A percentile compares a stretch with the other conserved stretches of the same genome.
Evolutionary conservation across 1,139 yeast genomes (phyloP).

Genomic region (Diutina neorugosa): DNA sequence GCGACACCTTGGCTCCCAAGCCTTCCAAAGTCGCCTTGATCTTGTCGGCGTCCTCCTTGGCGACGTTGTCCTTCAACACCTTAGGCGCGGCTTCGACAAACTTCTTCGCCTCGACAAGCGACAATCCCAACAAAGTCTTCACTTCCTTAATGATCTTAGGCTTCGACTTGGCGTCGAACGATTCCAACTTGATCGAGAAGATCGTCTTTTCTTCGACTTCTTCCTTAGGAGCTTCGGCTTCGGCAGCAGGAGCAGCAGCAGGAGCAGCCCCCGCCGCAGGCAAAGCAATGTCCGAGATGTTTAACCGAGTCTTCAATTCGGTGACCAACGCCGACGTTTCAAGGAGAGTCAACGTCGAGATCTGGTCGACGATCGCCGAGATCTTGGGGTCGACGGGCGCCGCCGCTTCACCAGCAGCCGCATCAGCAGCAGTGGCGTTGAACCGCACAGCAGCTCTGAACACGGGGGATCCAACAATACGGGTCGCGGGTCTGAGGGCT

Average conservation of each 20-base stretch:
- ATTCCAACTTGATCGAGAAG: constrained; percentile 81
- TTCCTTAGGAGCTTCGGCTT: constrained; percentile 66
- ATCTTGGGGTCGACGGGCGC: constrained; percentile 74
- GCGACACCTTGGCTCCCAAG: constrained; percentile 81
- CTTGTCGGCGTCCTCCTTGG: constrained; percentile 86
- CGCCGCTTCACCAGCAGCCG: constrained; percentile 35
- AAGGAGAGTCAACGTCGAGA: constrained; percentile 74
- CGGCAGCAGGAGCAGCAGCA: constrained; percentile 54
- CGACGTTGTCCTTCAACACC: constrained; percentile 72
- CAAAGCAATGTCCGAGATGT: constrained; percentile 86
- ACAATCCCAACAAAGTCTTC: constrained; percentile 79
- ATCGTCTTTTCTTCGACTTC: constrained; percentile 88
- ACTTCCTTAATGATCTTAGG: constrained; percentile 98
- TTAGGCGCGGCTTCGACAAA: constrained; percentile 97
- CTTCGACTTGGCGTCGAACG: constrained; percentile 89
- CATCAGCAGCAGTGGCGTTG: constrained; percentile 24
- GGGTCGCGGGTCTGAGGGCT: constrained; percentile 3
- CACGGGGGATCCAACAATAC: not conserved
- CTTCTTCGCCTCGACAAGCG: constrained; percentile 93
- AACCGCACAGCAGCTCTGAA: constrained; percentile 26
- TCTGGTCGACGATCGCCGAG: constrained; percentile 75
- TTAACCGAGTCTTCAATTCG: constrained; percentile 75
- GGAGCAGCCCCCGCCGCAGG: constrained; percentile 68
- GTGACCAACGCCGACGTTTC: constrained; percentile 80
- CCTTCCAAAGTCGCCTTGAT: constrained; percentile 88